Evolutionary conservation across 2,329 filamentous ascomycete species (phyloP), one percentile per base, ranked within the genome.

Genomic region (Apiospora kogelbergensis): DNA sequence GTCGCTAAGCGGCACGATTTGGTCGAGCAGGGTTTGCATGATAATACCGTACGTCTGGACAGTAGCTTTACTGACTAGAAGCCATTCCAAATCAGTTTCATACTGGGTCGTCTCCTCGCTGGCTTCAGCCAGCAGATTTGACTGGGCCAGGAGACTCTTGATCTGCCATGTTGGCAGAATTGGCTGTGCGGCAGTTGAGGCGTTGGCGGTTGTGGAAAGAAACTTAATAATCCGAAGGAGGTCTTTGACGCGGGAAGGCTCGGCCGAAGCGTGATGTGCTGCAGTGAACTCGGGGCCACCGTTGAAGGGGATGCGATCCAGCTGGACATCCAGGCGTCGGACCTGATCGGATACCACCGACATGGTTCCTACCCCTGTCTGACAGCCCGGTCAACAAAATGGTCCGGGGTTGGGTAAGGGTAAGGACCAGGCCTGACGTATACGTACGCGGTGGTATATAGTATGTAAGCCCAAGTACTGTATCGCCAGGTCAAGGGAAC

Each of bases 41-140:
- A 97, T 86, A 65, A 93, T 83, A 4, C 95, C 95, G 76, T 97
- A 97, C 1, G 92, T 90, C 77, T 98, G 95, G n/a, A 95, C 89
- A 0, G 95, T 93, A 5, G 95, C 95, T 80, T 98, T 99, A 80
- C 92, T 93, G 40, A 97, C 88, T 20, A 98, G 84, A 30, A 98
- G 82, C 96, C 96, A 98, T 80, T 97, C 92, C 65, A 98, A 86
- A 75, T 98, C 93, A 66, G 88, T 86, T 77, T 94, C 91, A 75
- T 93, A 91, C 22, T 84, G 81, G 69, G 81, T 85, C 17, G 67
- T n/a, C 24, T 42, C 22, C 68, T 80, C 76, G 67, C 74, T 71
- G 30, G 73, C 71, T 7, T 77, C 74, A 20, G 77, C 74, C 26
- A 85, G 83, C 67, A 93, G 82, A 13, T 84, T 84, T 1, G 91